Evolutionary conservation across 148 eudicot genomes (phyloP).

Genomic region (Spergularia marina): DNA sequence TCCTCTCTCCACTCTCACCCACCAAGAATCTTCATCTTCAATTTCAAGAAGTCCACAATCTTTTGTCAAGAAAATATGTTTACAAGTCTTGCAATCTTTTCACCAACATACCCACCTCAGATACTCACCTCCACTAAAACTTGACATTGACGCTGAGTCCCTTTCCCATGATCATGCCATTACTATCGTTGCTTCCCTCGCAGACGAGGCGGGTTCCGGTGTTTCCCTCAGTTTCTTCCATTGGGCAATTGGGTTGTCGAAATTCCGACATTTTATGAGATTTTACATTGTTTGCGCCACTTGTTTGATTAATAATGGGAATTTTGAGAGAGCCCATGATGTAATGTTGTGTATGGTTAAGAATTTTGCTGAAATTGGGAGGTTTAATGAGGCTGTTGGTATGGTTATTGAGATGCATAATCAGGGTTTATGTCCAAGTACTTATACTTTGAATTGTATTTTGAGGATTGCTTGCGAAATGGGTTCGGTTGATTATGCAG

Average conservation of each 20-base stretch:
- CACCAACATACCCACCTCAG: slow-evolving; percentile 42
- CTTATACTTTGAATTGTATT: slow-evolving; percentile 48
- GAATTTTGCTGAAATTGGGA: slow-evolving; percentile 72
- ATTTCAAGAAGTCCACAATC: slow-evolving; percentile 32
- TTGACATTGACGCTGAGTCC: slow-evolving; percentile 36
- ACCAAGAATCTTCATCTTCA: slow-evolving; percentile 21
- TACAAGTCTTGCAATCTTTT: slow-evolving; percentile 60
- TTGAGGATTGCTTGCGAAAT: slow-evolving; percentile 40
- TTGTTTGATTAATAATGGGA: slow-evolving; percentile 60
- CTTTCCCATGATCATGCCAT: slow-evolving; percentile 65
- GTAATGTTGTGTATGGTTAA: slow-evolving; percentile 65
- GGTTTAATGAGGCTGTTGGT: slow-evolving; percentile 71
- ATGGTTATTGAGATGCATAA: slow-evolving; percentile 87
- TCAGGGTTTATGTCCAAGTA: slow-evolving; percentile 55
- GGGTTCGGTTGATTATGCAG: slow-evolving; percentile 58
- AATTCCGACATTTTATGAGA: slow-evolving; percentile 67
- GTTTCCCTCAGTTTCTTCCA: slow-evolving; percentile 72
- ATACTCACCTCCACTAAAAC: slow-evolving; percentile 39
- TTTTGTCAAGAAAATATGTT: slow-evolving; percentile 45
- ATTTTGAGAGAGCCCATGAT: slow-evolving; percentile 67
- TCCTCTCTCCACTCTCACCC: neutral
- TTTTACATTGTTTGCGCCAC: slow-evolving; percentile 63
- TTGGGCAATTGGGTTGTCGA: slow-evolving; percentile 60
- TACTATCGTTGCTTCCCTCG: slow-evolving; percentile 63
- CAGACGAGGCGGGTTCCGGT: slow-evolving; percentile 67